Conservation (phyloP, 2,329 filamentous ascomycete species). For the Pseudofabraea citricarpa region DNA sequence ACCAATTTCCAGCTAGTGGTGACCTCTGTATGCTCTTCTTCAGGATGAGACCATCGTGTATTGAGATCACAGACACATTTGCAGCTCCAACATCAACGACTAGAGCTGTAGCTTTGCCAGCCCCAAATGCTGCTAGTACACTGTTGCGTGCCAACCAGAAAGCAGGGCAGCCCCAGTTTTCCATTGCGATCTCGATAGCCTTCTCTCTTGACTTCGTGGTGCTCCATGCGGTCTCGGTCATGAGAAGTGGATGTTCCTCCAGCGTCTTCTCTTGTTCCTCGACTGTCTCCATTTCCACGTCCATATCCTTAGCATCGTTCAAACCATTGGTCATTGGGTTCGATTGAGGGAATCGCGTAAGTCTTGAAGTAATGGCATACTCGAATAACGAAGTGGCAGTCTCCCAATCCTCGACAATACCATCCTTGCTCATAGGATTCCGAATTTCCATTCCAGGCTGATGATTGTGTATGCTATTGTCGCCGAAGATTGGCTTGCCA, state of each 20-base stretch:
- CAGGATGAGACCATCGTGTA: conserved; percentile 91
- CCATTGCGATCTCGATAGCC: conserved; percentile 93
- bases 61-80: conserved; percentile 81
- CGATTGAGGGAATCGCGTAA: conserved; percentile 71
- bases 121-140: conserved; percentile 85
- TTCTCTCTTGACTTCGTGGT: conserved; percentile 82
- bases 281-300: conserved; percentile 53
- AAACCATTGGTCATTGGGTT: conserved; percentile 72
- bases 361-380: conserved; percentile 79
- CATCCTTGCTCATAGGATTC: conserved; percentile 88
- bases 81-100: conserved; percentile 90
- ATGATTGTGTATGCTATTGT: conserved; percentile 80
- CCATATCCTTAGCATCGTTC: conserved; percentile 62
- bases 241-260: conserved; percentile 82
- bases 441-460: conserved; percentile 73
- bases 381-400: conserved; percentile 87
- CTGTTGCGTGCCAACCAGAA: conserved; percentile 91
- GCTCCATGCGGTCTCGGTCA: conserved; percentile 96
- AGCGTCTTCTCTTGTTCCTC: conserved; percentile 70
- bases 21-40: conserved; percentile 87
- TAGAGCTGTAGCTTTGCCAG: conserved; percentile 87
- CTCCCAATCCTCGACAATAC: conserved; percentile 95
- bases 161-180: conserved; percentile 90
- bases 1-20: conserved; percentile 80
- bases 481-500: conserved; percentile 68